Evolutionary conservation across 176 grass and related monocot genomes (phyloP), one percentile per base, ranked within the genome.

Genomic region (Hyparrhenia diplandra): DNA sequence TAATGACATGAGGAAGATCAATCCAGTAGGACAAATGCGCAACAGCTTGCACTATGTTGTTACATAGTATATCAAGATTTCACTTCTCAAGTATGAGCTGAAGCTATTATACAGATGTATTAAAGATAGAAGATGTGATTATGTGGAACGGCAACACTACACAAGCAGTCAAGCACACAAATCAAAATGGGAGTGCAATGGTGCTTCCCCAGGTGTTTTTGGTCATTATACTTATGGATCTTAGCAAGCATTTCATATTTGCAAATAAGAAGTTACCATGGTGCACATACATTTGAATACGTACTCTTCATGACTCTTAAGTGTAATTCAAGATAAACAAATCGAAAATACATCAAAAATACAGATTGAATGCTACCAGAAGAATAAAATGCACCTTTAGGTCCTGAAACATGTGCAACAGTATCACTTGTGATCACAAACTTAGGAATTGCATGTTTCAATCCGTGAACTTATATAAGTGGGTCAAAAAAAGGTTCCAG

Each of bases 11-110:
- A 69, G 43, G 47, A 77, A 71, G 27, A 67, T 43, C 10, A 66
- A 71, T 67, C 28, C 31, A 17, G 40, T 52, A 79, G 4, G 59
- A 86, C 10, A 69, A 67, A 81, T 73, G 40, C 69, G 58, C 34
- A 62, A 67, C 46, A 86, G 69, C 77, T 71, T 71, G 46, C 46
- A 80, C 30, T 60, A 10, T 39, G 74, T 75, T 75, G 30, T 63
- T 69, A 60, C 21, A 34, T 25, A 51, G 18, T 5, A 76, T 61
- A 36, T 64, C 34, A 63, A 43, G 6, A 29, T 70, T 69, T 82
- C 69, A 82, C 34, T 7, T 23, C 37, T 54, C 8, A 66, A 73
- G 34, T 79, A 79, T 59, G 37, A 51, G 52, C 69, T 57, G 21
- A 67, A n/a, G 16, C 59, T 31, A 75, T 49, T 80, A 61, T 47